Evolutionary conservation across 371 early-diverging fungal species (phyloP).

Genomic region (Mucor plumbeus): DNA sequence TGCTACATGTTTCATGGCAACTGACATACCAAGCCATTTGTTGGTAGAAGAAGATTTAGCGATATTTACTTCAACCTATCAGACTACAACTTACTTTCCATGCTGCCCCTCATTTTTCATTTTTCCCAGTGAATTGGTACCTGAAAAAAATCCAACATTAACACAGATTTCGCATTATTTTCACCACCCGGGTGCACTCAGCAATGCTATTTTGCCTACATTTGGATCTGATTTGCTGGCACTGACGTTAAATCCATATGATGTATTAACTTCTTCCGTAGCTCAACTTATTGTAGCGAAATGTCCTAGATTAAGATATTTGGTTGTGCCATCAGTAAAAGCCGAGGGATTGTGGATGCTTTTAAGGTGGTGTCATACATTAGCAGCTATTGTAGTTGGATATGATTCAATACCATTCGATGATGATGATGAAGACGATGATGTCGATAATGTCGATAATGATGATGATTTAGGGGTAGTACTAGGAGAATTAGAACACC

Average conservation of each 20-base stretch:
- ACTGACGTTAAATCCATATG: conserved; percentile 45
- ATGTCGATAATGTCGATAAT: neutral
- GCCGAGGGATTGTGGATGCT: conserved; percentile 56
- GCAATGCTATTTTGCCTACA: conserved; percentile 51
- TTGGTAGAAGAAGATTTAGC: neutral
- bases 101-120: conserved; percentile 49
- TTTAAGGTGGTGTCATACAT: conserved; percentile 45
- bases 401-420: conserved; percentile 20
- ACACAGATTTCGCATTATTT: conserved; percentile 52
- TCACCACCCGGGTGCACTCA: conserved; percentile 51
- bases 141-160: conserved; percentile 26
- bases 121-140: conserved; percentile 35
- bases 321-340: conserved; percentile 45
- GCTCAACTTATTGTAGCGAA: conserved; percentile 41
- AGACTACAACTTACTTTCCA: conserved; percentile 26
- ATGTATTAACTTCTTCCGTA: conserved; percentile 40
- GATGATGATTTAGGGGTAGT: conserved; percentile 4
- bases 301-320: conserved; percentile 48
- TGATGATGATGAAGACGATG: conserved; percentile 33
- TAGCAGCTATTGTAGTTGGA: conserved; percentile 45
- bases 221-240: conserved; percentile 49
- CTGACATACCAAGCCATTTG: conserved; percentile 31
- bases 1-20: conserved; percentile 42
- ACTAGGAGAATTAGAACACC: neutral
- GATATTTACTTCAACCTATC: conserved; percentile 7